Base-by-base conservation (phyloP, 192 early-diverging fungal species). In the Entrophospora sp. region DNA sequence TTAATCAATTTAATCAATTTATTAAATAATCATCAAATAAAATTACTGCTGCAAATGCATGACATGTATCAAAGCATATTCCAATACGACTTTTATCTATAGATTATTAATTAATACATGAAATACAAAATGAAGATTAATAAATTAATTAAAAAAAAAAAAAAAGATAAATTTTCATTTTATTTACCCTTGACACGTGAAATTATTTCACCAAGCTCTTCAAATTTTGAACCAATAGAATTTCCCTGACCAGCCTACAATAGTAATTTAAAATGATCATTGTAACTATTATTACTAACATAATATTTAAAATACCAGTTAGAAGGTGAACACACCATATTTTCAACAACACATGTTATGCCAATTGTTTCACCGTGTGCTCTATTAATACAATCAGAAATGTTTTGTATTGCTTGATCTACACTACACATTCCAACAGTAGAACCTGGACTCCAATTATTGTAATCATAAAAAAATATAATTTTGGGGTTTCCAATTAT, bases 61-160 rank as follows among this genome's bases (percentile, higher is more conserved):
- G 82, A 59, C 82, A 84, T 12, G 82, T 84, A 65, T 84, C 82
- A 22, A 84, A 56, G 69, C 82, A 84, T 4, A 84, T 71, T n/a
- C 80, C 82, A 20, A 84, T 70, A n/a, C 82, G 64, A 32, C 32
- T 30, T 59, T 82, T 82, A 67, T 84, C 66, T 66, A 34, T 30
- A 42, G 38, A 62, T 13, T 8, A 13, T 24, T 46, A 27, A 24
- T 30, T 13, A 44, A 31, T 22, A 44, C 4, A 35, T 24, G 20
- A 28, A 34, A 6, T 14, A 34, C 49, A 25, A 18, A 30, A 35
- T 51, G 31, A 13, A 31, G 30, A 31, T 16, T 2, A 14, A 53
- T 31, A n/a, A 2, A 46, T 2, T 8, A 46, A 46, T 20, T 6
- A 4, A 18, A 18, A 46, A 22, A 46, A 22, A 20, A 38, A 3